Conservation (phyloP, 768 basidiomycete species). For the Termitomyces sp. region DNA sequence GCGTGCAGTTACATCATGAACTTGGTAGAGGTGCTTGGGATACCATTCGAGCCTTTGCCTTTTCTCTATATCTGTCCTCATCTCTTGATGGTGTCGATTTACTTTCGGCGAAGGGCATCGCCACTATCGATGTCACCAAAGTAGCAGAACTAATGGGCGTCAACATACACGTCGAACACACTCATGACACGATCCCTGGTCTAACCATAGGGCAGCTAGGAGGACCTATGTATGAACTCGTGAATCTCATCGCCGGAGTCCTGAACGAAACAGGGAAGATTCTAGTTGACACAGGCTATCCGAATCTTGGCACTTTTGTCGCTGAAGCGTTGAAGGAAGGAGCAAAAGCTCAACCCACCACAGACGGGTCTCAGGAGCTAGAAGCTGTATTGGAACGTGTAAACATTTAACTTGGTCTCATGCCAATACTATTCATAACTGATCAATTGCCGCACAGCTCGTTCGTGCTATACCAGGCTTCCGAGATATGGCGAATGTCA, state of each 20-base stretch:
- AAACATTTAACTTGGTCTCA: slow-evolving; percentile 12
- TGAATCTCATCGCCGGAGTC: slow-evolving; percentile 55
- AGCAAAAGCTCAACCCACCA: slow-evolving; percentile 22
- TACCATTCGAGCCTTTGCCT: slow-evolving; percentile 67
- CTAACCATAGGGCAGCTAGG: slow-evolving; percentile 71
- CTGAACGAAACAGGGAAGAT: slow-evolving; percentile 71
- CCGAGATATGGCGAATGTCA: slow-evolving; percentile 65
- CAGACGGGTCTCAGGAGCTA: slow-evolving; percentile 29
- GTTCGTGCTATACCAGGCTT: slow-evolving; percentile 78
- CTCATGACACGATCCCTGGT: slow-evolving; percentile 65
- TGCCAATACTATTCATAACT: slow-evolving; percentile 4
- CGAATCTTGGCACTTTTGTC: slow-evolving; percentile 71
- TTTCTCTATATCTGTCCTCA: slow-evolving; percentile 68
- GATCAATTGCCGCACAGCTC: slow-evolving; percentile 38
- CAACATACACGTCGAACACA: slow-evolving; percentile 59
- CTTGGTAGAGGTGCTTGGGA: slow-evolving; percentile 83
- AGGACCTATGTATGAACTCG: slow-evolving; percentile 69
- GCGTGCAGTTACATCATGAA: slow-evolving; percentile 61
- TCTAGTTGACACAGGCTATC: slow-evolving; percentile 54
- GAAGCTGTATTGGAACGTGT: slow-evolving; percentile 64
- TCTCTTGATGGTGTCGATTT: slow-evolving; percentile 49
- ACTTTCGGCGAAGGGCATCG: slow-evolving; percentile 66
- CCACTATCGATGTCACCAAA: slow-evolving; percentile 40
- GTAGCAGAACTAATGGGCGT: slow-evolving; percentile 74
- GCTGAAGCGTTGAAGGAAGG: slow-evolving; percentile 59